These are phyloP conservation scores for Fusarium luffae DNA, from an alignment of 2,329 filamentous ascomycete species.

Conservation along the genomic window DNA sequence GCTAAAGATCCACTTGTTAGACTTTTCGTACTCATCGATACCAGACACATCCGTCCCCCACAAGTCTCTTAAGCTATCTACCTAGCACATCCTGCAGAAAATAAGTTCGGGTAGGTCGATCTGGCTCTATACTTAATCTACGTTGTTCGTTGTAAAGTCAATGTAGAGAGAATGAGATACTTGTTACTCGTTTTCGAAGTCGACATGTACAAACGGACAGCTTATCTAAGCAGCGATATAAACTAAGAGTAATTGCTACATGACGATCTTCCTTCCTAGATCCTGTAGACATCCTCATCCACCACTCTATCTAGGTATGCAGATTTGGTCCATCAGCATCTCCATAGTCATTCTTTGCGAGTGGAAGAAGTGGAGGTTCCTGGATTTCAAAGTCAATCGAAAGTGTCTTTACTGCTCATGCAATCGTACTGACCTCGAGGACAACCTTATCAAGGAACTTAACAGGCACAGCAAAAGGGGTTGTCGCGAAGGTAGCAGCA, in stretches of 20 bases:
- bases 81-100: no score
- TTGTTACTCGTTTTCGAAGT: background rate
- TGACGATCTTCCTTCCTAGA: background rate
- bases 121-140: no score
- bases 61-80: no score
- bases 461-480: slow-evolving; percentile 13
- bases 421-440: background rate
- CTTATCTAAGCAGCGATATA: background rate
- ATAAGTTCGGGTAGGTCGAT: no score
- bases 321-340: background rate
- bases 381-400: background rate
- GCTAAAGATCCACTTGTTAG: background rate
- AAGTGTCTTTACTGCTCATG: background rate
- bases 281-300: background rate
- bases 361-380: background rate
- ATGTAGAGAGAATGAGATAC: background rate
- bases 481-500: background rate
- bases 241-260: background rate
- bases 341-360: background rate
- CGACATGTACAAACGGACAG: background rate
- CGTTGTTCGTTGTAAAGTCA: no score
- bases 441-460: rapidly evolving
- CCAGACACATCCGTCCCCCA: background rate
- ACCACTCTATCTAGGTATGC: no score
- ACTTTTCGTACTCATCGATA: background rate